These are phyloP conservation scores for Cryptococcus maquisensis DNA, from an alignment of 1,284 basidiomycete genomes.

Conservation along the genomic window DNA sequence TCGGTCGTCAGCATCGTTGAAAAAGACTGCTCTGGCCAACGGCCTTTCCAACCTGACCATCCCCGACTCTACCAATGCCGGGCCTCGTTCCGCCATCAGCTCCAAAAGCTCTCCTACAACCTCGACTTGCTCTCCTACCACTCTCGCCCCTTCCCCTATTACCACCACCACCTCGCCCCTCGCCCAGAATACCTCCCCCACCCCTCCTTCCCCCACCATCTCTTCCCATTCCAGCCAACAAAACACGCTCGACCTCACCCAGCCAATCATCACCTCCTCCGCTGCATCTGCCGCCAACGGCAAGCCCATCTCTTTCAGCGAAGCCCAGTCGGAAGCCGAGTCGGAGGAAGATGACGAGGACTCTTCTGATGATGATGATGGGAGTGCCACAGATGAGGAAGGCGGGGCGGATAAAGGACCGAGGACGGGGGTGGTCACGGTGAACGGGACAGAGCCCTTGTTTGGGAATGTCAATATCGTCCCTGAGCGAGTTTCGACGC, in stretches of 20 bases:
- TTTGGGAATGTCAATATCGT: constrained; percentile 56
- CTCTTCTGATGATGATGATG: constrained; percentile 9
- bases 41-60: not conserved
- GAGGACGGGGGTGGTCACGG: constrained; percentile 28
- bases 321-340: constrained; percentile 34
- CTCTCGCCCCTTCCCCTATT: not conserved
- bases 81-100: not conserved
- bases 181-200: not conserved
- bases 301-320: constrained; percentile 20
- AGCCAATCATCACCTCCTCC: constrained; percentile 27
- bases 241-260: constrained; percentile 27
- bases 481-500: constrained; percentile 78
- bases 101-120: not conserved
- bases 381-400: constrained; percentile 1
- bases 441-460: constrained; percentile 35
- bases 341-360: constrained; percentile 7
- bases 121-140: not conserved
- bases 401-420: not conserved
- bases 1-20: constrained; percentile 1
- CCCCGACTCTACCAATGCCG: not conserved
- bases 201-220: constrained; percentile 7
- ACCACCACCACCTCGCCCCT: not conserved
- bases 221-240: constrained; percentile 11
- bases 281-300: constrained; percentile 30
- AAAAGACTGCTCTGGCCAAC: not conserved